Conservation (phyloP, 1,284 basidiomycete genomes). For the Microbotryum scabiosae region DNA sequence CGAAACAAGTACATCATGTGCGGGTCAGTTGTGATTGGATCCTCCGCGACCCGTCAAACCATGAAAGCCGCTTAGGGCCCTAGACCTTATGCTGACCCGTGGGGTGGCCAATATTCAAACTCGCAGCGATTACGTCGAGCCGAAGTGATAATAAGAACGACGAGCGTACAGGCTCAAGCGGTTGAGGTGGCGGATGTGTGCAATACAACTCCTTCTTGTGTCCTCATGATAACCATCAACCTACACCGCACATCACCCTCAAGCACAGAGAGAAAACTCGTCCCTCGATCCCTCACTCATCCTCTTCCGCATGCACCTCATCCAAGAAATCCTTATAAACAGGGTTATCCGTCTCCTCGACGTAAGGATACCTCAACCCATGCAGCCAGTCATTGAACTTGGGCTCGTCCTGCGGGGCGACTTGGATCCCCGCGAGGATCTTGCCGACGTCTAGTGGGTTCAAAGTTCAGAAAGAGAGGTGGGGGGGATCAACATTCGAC, state of each 20-base stretch:
- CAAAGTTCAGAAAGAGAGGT: background rate
- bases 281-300: background rate
- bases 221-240: no score
- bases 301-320: conserved; percentile 7
- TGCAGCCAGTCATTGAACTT: conserved; percentile 67
- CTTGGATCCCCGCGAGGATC: conserved; percentile 87
- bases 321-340: conserved; percentile 70
- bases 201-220: no score
- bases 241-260: no score
- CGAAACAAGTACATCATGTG: conserved; percentile 29
- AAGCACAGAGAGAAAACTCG: background rate
- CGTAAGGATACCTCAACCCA: conserved; percentile 73
- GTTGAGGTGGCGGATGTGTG: no score
- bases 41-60: no score
- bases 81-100: no score
- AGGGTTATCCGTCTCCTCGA: conserved; percentile 86
- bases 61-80: no score
- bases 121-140: conserved; percentile 8
- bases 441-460: conserved; percentile 72
- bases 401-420: conserved; percentile 57
- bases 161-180: no score
- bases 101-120: no score
- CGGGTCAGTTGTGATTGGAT: no score
- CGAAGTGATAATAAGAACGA: background rate
- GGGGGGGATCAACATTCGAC: background rate